Evolutionary conservation across 306 rosid genomes (phyloP), one percentile per base, ranked within the genome.

Genomic region (Quercus agrifolia): DNA sequence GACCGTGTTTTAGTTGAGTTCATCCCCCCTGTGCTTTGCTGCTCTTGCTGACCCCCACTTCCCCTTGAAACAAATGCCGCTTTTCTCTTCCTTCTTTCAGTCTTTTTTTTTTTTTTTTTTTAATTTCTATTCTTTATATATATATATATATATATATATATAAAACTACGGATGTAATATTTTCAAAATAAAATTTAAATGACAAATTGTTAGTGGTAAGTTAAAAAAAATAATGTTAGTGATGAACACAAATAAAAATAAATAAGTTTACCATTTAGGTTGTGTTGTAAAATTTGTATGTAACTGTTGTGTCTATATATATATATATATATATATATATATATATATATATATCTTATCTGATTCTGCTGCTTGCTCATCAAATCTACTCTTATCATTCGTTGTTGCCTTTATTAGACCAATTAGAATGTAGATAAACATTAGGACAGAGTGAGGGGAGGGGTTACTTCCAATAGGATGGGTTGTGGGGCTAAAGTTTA

Each of bases 11-110:
- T 70, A 38, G 74, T 76, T 72, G 85, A 81, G 92, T 95, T 87
- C 98, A 95, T 95, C 98, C 98, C 98, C 99, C 97, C 96, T 87
- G 97, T 81, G 79, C 84, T 80, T 75, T 88, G 88, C 87, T 86
- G 89, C 78, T 78, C 64, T 75, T 67, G 58, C 80, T 83, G 75
- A 20, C 73, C 62, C 80, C 75, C 56, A 10, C 46, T 41, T 41
- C 46, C 46, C 46, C 46, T 41, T 8, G 46, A 41, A 41, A 8
- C 46, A 41, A 41, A 8, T 41, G 11, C 11, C 46, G 3, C 46
- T 41, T 7, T 38, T 38, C 46, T 41, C 46, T 41, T 57, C 59
- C 44, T 10, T 56, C 27, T 27, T 71, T 54, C 52, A 56, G 46
- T 12, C 30, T 49, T 18, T 41, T 30, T 3, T 30, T 3, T 30